phyloP scores from a whole-genome alignment of 106 monocot genomes.

The Dioscorea zingiberensis region DNA sequence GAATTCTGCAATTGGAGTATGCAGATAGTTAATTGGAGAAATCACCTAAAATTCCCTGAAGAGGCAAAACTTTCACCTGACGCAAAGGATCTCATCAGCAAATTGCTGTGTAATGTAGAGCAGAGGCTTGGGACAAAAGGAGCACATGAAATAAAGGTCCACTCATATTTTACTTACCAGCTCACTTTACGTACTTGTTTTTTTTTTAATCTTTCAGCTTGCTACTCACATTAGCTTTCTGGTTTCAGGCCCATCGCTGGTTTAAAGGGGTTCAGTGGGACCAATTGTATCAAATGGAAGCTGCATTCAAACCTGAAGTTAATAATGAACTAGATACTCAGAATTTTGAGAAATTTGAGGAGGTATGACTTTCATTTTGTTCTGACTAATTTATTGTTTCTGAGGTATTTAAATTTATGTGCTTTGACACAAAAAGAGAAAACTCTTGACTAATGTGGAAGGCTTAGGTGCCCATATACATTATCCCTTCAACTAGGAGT shows the following conservation, averaged over 20 bases:
- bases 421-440: not conserved
- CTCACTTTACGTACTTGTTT: too few species aligned
- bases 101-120: conserved; percentile 86
- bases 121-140: conserved; percentile 92
- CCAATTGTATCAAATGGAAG: conserved; percentile 84
- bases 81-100: conserved; percentile 93
- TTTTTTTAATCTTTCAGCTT: not conserved
- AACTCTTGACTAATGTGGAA: not conserved
- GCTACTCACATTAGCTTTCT: not conserved
- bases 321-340: conserved; percentile 86
- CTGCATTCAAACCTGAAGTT: conserved; percentile 93
- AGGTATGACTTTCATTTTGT: conserved; percentile 32
- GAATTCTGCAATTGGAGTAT: not conserved
- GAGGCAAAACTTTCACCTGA: conserved; percentile 95
- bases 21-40: conserved; percentile 99
- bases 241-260: conserved; percentile 77
- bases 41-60: conserved; percentile 89
- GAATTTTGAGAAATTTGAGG: conserved; percentile 99
- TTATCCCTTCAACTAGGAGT: not conserved
- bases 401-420: not conserved
- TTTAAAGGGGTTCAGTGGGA: conserved; percentile 82
- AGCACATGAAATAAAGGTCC: conserved; percentile 98
- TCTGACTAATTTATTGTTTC: not conserved
- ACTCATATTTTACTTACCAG: not conserved
- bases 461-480: too few species aligned